A percentile compares a stretch with the other conserved stretches of the same genome.
Conservation (phyloP, 805 yeast genomes). For the Groenewaldozyma salmanticensis region DNA sequence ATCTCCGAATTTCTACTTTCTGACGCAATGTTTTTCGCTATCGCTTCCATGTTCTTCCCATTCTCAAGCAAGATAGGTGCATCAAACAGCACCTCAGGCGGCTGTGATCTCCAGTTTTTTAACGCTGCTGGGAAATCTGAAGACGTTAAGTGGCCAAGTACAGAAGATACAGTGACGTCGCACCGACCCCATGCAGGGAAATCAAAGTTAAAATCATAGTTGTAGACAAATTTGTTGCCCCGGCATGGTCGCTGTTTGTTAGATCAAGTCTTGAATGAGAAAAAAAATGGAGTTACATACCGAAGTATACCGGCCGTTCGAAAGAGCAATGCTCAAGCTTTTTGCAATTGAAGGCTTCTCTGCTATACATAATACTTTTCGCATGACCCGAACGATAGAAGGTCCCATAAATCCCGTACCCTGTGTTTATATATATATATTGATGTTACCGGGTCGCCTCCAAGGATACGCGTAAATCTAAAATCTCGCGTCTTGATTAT, state of each 20-base stretch:
- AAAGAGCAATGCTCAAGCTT: slow-evolving; percentile 62
- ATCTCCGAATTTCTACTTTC: slow-evolving; percentile 53
- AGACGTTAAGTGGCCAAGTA: slow-evolving; percentile 71
- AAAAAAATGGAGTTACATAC: slow-evolving; percentile 4
- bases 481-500: too few relatives aligned
- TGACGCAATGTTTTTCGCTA: slow-evolving; percentile 55
- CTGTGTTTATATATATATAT: too few relatives aligned
- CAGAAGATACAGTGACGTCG: slow-evolving; percentile 85
- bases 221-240: slow-evolving; percentile 54
- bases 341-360: slow-evolving; percentile 94
- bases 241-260: slow-evolving; percentile 36
- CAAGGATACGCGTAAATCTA: too few relatives aligned
- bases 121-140: slow-evolving; percentile 53
- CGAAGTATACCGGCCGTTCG: slow-evolving; percentile 54
- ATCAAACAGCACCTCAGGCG: slow-evolving; percentile 56
- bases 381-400: too few relatives aligned
- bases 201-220: slow-evolving; percentile 64
- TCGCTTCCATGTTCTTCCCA: slow-evolving; percentile 34
- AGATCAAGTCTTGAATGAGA: background rate
- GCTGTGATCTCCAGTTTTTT: slow-evolving; percentile 49
- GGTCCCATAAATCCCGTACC: too few relatives aligned
- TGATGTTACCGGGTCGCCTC: too few relatives aligned
- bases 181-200: slow-evolving; percentile 58
- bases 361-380: slow-evolving; percentile 85
- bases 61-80: slow-evolving; percentile 47